Evolutionary conservation across 2,329 filamentous ascomycete genomes (phyloP).

Genomic region (Blastomyces percursus): DNA sequence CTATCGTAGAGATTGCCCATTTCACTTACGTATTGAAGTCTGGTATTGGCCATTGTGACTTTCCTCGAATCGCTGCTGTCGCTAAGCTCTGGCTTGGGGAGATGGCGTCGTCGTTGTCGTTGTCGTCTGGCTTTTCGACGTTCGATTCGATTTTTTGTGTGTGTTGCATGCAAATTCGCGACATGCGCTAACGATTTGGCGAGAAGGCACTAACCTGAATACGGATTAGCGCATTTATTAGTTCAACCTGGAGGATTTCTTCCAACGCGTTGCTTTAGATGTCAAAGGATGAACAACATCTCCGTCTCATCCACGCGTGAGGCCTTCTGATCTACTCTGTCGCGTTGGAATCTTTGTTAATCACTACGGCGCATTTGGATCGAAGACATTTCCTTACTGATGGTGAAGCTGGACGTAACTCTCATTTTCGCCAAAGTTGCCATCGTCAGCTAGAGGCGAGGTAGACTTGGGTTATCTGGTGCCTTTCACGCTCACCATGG

Average conservation of each 20-base stretch:
- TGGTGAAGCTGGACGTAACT: slow-evolving; percentile 10
- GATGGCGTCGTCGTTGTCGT: slow-evolving; percentile 34
- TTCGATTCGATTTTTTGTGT: slow-evolving; percentile 34
- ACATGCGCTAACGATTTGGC: slow-evolving; percentile 31
- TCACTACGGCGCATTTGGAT: background rate
- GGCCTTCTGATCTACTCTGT: background rate
- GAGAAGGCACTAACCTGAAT: slow-evolving; percentile 24
- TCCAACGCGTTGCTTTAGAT: slow-evolving; percentile 11
- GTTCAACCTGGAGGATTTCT: slow-evolving; percentile 21
- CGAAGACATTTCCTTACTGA: background rate
- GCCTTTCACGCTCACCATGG: slow-evolving; percentile 34
- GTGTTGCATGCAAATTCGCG: slow-evolving; percentile 31
- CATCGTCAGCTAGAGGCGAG: slow-evolving; percentile 3
- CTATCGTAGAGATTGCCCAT: background rate
- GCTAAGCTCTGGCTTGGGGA: slow-evolving; percentile 30
- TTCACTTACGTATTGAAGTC: slow-evolving; percentile 39
- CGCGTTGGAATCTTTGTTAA: background rate
- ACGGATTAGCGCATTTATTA: slow-evolving; percentile 17
- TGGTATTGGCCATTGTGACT: slow-evolving; percentile 44
- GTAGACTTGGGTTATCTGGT: slow-evolving; percentile 2
- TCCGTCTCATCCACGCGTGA: background rate
- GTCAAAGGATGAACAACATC: background rate
- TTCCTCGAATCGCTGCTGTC: slow-evolving; percentile 33
- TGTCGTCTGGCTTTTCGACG: slow-evolving; percentile 33
- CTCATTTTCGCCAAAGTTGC: background rate